Percentiles rank a stretch among this genome's conserved stretches.
Evolutionary conservation across 148 eudicot genomes (phyloP).

Genomic region (Cornus kousa): DNA sequence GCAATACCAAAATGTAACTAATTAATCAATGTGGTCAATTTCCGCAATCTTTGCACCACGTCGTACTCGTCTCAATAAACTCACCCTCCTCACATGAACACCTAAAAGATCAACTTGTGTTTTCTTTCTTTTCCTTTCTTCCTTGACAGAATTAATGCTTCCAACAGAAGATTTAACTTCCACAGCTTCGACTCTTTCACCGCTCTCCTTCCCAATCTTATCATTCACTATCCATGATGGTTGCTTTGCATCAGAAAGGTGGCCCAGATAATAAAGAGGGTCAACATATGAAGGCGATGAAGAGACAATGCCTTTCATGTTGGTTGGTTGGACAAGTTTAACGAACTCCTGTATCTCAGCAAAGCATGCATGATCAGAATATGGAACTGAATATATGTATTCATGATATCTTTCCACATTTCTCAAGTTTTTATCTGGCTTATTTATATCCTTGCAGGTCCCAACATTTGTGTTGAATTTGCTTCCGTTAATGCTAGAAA

Average conservation of each 20-base stretch:
- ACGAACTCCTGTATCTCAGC: constrained; percentile 63
- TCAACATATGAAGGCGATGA: constrained; percentile 53
- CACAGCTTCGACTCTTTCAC: constrained; percentile 22
- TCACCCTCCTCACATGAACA: constrained; percentile 40
- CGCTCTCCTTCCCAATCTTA: constrained; percentile 20
- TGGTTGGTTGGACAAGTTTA: constrained; percentile 45
- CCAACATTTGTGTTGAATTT: constrained; percentile 10
- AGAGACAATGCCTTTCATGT: constrained; percentile 72
- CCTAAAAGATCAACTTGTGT: constrained; percentile 27
- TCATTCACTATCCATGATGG: constrained; percentile 15
- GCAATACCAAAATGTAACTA: constrained; percentile 1
- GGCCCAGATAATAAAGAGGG: constrained; percentile 55
- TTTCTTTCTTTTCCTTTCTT: constrained; percentile 25
- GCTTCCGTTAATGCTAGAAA: constrained; percentile 11
- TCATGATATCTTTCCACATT: constrained; percentile 46
- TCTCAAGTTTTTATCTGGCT: constrained; percentile 26
- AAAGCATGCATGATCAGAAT: constrained; percentile 76
- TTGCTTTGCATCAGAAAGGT: constrained; percentile 38
- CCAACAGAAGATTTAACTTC: constrained; percentile 8
- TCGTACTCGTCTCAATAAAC: constrained; percentile 38
- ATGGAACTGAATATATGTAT: constrained; percentile 65
- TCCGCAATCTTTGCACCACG: constrained; percentile 55
- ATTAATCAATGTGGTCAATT: constrained; percentile 25
- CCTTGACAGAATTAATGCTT: constrained; percentile 17
- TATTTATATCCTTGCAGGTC: not conserved